Base-by-base conservation (phyloP, 306 rosid species). In the Trifolium subterraneum region DNA sequence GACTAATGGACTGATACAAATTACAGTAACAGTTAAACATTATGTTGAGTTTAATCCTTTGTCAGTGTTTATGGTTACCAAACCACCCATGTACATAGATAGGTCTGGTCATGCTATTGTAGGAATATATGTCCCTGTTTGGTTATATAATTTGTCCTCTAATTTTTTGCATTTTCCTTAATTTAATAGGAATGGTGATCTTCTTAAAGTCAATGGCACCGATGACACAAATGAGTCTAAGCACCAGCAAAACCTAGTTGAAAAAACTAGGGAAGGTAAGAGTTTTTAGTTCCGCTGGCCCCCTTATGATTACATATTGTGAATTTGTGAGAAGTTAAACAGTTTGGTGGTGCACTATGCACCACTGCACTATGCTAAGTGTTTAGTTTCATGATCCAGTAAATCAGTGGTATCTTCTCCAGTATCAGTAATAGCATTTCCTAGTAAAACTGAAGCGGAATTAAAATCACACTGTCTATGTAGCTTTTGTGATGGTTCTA, bases 241-340 rank as follows among this genome's bases (percentile, higher is more conserved):
- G 23, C 79, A 84, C 76, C 76, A 77, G 48, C 75, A 54, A 70
- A 62, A 77, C 45, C 27, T 75, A 11, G 56, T 55, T 7, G 88
- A 75, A 81, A 87, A 75, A 83, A 73, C 70, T 67, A 25, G 12
- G 72, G 81, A 73, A 67, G 87, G 93, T 87, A 62, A 70, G 75
- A 22, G 10, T 55, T 80, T 41, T 78, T 55, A 8, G 42, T 51
- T 31, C 63, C 51, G 59, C 78, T 65, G 76, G 70, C 70, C 48
- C 55, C 54, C 84, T 58, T 71, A 10, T 60, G 44, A 52, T 58
- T 38, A 18, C n/a, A 72, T 54, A 16, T 35, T 48, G 27, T 8
- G 65, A 60, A 60, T 60, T 29, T 7, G 65, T 63, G 63, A 69
- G 47, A 76, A 5, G 23, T 39, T 14, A 15, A 61, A 62, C 48